A percentile compares a stretch with the other conserved stretches of the same genome.
phyloP scores from a whole-genome alignment of 2,329 filamentous ascomycete species.

The Pyrenochaeta sp. region DNA sequence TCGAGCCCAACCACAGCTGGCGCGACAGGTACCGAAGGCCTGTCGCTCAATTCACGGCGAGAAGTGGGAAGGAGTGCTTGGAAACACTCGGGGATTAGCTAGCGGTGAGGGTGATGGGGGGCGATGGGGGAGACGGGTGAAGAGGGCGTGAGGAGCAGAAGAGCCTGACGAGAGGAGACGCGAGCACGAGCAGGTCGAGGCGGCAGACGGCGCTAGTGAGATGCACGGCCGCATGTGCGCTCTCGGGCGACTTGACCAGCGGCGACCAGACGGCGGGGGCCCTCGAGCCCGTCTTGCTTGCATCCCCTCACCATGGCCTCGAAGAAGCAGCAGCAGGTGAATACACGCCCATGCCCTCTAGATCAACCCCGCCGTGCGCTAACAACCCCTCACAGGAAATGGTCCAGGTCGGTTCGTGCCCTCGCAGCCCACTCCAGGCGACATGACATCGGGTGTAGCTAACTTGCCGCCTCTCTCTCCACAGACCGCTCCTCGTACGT shows the following conservation, averaged over 20 bases:
- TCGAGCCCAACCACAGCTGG: slow-evolving; percentile 5
- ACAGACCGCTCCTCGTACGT: slow-evolving; percentile 50
- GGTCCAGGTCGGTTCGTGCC: slow-evolving; percentile 95
- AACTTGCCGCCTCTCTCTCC: slow-evolving; percentile 37
- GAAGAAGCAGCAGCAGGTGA: slow-evolving; percentile 57
- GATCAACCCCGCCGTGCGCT: slow-evolving; percentile 18
- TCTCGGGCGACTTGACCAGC: slow-evolving; percentile 16
- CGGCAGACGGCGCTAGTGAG: slow-evolving; percentile 9
- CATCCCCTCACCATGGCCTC: slow-evolving; percentile 48
- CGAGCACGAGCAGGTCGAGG: slow-evolving; percentile 18
- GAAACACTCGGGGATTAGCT: too few relatives aligned
- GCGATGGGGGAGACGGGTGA: slow-evolving; percentile 1
- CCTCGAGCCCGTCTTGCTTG: slow-evolving; percentile 3
- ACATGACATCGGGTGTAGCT: slow-evolving; percentile 44
- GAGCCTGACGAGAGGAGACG: slow-evolving; percentile 34
- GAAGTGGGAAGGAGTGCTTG: too few relatives aligned
- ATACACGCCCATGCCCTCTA: slow-evolving; percentile 1
- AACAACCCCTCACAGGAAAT: slow-evolving; percentile 76
- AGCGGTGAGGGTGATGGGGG: neutral
- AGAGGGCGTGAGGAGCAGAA: slow-evolving; percentile 12
- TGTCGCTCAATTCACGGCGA: too few relatives aligned
- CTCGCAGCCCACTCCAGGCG: slow-evolving; percentile 27
- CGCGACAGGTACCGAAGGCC: too few relatives aligned
- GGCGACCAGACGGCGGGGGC: slow-evolving; percentile 24
- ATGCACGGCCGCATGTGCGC: neutral